Conservation (phyloP, 768 basidiomycete genomes). For the Podaxis sp. region DNA sequence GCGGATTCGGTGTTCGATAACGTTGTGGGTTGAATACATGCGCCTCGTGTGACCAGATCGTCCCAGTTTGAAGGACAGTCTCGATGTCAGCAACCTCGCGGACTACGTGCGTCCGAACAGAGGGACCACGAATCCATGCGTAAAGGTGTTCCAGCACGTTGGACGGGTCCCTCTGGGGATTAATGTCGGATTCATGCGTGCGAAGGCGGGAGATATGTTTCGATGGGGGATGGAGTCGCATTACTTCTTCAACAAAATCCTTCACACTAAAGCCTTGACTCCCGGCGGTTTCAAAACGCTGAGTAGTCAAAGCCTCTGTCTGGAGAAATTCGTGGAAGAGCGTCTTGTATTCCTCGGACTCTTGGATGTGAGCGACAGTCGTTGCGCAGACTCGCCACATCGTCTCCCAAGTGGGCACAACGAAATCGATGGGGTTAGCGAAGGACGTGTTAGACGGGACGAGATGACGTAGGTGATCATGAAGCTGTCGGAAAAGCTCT, state of each 20-base stretch:
- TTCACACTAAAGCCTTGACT: slow-evolving; percentile 29
- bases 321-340: slow-evolving; percentile 31
- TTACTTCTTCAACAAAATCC: slow-evolving; percentile 40
- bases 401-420: slow-evolving; percentile 63
- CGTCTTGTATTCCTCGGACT: slow-evolving; percentile 19
- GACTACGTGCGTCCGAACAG: not conserved
- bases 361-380: slow-evolving; percentile 36
- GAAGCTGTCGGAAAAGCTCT: slow-evolving; percentile 33
- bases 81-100: slow-evolving; percentile 37
- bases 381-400: slow-evolving; percentile 61
- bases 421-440: slow-evolving; percentile 45
- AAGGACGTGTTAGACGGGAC: slow-evolving; percentile 33
- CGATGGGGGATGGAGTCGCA: slow-evolving; percentile 54
- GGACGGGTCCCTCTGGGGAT: slow-evolving; percentile 3
- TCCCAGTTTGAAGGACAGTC: slow-evolving; percentile 29
- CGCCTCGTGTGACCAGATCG: slow-evolving; percentile 37
- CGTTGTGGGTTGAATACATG: slow-evolving; percentile 40
- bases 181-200: slow-evolving; percentile 1
- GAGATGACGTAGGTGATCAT: slow-evolving; percentile 37
- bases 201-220: slow-evolving; percentile 40
- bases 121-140: not conserved
- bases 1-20: slow-evolving; percentile 20
- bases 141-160: not conserved
- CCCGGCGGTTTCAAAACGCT: slow-evolving; percentile 27
- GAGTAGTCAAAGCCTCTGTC: slow-evolving; percentile 32